These are phyloP conservation scores for Puccinia coronata DNA, from an alignment of 1,284 basidiomycete species.

Conservation along the genomic window DNA sequence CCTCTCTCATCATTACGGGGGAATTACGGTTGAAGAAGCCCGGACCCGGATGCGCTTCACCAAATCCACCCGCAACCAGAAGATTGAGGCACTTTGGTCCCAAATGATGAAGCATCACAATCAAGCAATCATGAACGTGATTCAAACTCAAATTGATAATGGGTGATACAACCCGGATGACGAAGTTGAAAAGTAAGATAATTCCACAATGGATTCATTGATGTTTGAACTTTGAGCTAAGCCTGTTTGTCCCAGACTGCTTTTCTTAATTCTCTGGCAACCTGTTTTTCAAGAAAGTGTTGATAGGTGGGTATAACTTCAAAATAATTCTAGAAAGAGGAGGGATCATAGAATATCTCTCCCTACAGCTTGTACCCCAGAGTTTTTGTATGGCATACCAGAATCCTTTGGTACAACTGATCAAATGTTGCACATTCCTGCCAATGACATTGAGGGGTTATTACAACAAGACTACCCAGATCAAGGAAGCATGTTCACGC, in stretches of 20 bases:
- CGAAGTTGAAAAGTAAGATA: constrained; percentile 17
- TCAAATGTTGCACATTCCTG: not conserved
- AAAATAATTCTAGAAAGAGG: not conserved
- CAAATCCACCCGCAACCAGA: constrained; percentile 25
- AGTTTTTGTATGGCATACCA: constrained; percentile 6
- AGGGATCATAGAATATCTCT: not conserved
- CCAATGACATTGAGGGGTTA: not conserved
- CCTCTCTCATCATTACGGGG: not conserved
- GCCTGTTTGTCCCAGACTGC: not conserved
- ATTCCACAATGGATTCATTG: no score
- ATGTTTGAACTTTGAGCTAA: not conserved
- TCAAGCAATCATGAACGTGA: not conserved
- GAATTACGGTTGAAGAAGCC: constrained; percentile 4
- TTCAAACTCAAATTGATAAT: not conserved
- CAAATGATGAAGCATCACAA: constrained; percentile 18
- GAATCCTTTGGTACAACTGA: not conserved
- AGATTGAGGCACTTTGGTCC: constrained; percentile 29
- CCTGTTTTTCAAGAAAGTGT: not conserved
- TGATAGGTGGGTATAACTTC: not conserved
- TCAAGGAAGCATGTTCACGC: not conserved
- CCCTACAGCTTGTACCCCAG: not conserved
- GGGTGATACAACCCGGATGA: not conserved
- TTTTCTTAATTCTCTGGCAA: not conserved
- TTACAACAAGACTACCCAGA: not conserved
- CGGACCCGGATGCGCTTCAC: not conserved